Percentiles rank a stretch among this genome's conserved stretches.
These are phyloP conservation scores for Schizosaccharomyces versatilis DNA, from an alignment of 1,139 yeast genomes.

Conservation along the genomic window DNA sequence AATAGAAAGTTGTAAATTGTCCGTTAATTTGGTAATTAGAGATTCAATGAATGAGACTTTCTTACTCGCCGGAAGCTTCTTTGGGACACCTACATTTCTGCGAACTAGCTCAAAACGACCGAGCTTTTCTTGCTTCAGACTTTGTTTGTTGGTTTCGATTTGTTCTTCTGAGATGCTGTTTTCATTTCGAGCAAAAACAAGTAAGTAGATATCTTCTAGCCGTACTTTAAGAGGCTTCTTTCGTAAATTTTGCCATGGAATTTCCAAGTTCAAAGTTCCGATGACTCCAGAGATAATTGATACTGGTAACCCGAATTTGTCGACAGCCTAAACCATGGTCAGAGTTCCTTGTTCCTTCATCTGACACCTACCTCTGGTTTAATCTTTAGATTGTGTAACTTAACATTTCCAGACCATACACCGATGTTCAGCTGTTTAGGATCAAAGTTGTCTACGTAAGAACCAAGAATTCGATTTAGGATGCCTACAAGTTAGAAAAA, in stretches of 20 bases:
- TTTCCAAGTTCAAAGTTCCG: constrained; percentile 72
- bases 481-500: constrained; percentile 16
- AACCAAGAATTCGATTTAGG: constrained; percentile 29
- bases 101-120: background rate
- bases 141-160: background rate
- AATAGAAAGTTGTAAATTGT: constrained; percentile 75
- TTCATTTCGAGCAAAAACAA: constrained; percentile 52
- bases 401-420: constrained; percentile 95
- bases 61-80: constrained; percentile 21
- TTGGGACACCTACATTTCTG: background rate
- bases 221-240: constrained; percentile 75
- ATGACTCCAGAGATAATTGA: constrained; percentile 81
- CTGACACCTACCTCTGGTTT: constrained; percentile 35
- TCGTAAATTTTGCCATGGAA: constrained; percentile 91
- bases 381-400: constrained; percentile 49
- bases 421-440: constrained; percentile 27
- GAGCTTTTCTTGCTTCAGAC: background rate
- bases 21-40: constrained; percentile 30
- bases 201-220: constrained; percentile 69
- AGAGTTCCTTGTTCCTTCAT: background rate
- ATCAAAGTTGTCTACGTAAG: constrained; percentile 84
- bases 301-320: constrained; percentile 61
- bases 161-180: constrained; percentile 13
- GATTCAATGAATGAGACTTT: constrained; percentile 22
- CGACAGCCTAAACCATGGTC: constrained; percentile 32